These are phyloP conservation scores for Escovopsis sp. DNA, from an alignment of 2,329 filamentous ascomycete species.

Conservation along the genomic window DNA sequence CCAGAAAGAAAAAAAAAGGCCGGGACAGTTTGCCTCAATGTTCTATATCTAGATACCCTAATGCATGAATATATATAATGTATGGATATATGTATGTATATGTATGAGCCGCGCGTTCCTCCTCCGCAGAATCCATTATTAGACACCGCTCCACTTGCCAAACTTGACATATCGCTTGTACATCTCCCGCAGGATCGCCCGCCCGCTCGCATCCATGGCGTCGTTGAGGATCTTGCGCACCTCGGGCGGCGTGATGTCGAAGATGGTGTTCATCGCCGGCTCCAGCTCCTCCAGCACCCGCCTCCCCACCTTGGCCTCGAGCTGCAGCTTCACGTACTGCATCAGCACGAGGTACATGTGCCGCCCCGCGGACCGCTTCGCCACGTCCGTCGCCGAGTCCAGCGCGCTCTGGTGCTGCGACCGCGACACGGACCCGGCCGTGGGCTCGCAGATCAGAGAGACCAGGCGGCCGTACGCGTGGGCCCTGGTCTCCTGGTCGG, in stretches of 20 bases:
- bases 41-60: conserved; percentile 5
- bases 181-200: conserved; percentile 43
- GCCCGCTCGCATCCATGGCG: conserved; percentile 41
- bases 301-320: conserved; percentile 37
- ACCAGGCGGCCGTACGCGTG: conserved; percentile 39
- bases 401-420: conserved; percentile 29
- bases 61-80: conserved; percentile 1
- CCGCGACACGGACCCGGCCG: conserved; percentile 38
- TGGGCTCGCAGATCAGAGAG: conserved; percentile 45
- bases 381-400: conserved; percentile 45
- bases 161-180: conserved; percentile 46
- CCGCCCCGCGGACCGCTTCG: conserved; percentile 45
- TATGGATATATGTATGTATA: no score
- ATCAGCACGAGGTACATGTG: conserved; percentile 48
- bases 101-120: no score
- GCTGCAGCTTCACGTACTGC: conserved; percentile 45
- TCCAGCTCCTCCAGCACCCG: conserved; percentile 40
- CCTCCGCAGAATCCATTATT: conserved; percentile 7
- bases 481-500: conserved; percentile 29
- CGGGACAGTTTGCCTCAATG: not conserved
- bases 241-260: conserved; percentile 42
- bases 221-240: conserved; percentile 43
- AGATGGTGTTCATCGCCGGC: conserved; percentile 42
- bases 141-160: conserved; percentile 49
- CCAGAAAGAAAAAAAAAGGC: not conserved